phyloP scores from a whole-genome alignment of 108 stramenopile species.

The Asterionellopsis glacialis region DNA sequence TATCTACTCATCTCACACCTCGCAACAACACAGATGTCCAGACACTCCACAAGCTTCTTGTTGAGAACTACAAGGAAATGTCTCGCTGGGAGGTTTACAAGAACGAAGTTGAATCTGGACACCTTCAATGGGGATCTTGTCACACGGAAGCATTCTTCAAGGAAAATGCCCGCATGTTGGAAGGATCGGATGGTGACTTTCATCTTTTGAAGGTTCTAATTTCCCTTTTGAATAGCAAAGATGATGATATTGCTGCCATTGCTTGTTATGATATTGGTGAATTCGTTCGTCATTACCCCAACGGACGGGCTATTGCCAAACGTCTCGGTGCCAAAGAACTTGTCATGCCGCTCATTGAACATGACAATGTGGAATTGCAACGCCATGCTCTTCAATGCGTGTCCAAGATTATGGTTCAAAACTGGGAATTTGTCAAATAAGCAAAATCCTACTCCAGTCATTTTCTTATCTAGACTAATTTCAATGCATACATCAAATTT shows the following conservation, averaged over 20 bases:
- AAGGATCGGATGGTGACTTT: slow-evolving; percentile 77
- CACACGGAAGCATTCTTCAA: slow-evolving; percentile 95
- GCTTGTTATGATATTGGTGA: slow-evolving; percentile 97
- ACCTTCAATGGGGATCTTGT: slow-evolving; percentile 88
- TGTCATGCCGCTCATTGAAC: slow-evolving; percentile 92
- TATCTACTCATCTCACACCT: not conserved
- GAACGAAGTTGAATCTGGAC: slow-evolving; percentile 86
- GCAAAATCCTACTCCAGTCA: no score
- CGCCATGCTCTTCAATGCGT: slow-evolving; percentile 93
- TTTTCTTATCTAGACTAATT: no score
- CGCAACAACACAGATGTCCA: slow-evolving; percentile 59
- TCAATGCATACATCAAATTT: no score
- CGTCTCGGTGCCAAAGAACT: slow-evolving; percentile 91
- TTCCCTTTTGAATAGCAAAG: slow-evolving; percentile 66
- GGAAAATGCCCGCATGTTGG: slow-evolving; percentile 80
- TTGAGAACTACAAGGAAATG: slow-evolving; percentile 88
- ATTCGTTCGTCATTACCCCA: slow-evolving; percentile 95
- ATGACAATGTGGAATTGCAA: slow-evolving; percentile 88
- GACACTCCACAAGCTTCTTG: slow-evolving; percentile 73
- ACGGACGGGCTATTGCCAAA: slow-evolving; percentile 84
- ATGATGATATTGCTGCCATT: slow-evolving; percentile 90
- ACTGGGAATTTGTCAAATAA: slow-evolving; percentile 50
- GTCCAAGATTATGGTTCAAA: slow-evolving; percentile 95
- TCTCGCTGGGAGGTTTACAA: slow-evolving; percentile 91
- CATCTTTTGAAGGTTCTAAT: slow-evolving; percentile 76